These are phyloP conservation scores for Phytophthora pseudosyringae DNA, from an alignment of 352 stramenopile species.

Conservation along the genomic window DNA sequence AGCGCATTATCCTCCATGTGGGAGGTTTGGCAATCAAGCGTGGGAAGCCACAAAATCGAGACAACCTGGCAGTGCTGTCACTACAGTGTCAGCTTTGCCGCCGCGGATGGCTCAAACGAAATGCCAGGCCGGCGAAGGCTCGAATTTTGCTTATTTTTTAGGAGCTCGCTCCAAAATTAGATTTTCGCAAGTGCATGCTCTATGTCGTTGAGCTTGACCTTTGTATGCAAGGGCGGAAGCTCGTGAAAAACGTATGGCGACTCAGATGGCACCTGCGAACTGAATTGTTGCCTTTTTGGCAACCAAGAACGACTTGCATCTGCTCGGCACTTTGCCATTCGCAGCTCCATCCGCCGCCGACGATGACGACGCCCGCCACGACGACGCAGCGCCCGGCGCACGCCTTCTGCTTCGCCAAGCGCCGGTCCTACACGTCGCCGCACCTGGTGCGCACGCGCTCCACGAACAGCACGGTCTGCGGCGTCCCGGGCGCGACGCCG, in stretches of 20 bases:
- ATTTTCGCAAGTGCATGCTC: conserved; percentile 1
- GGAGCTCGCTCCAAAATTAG: conserved; percentile 10
- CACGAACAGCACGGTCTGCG: conserved; percentile 35
- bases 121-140: not conserved
- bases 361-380: conserved; percentile 24
- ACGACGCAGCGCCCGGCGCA: conserved; percentile 39
- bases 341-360: not conserved
- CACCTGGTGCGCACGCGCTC: conserved; percentile 45
- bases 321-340: conserved; percentile 1
- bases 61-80: conserved; percentile 1
- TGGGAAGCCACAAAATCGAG: conserved; percentile 17
- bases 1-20: conserved; percentile 19
- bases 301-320: not conserved
- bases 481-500: not conserved
- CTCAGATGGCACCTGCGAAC: conserved; percentile 1
- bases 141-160: conserved; percentile 1
- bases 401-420: conserved; percentile 50
- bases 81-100: not conserved
- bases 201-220: conserved; percentile 7
- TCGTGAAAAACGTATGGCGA: conserved; percentile 5
- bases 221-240: conserved; percentile 15
- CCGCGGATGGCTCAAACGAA: conserved; percentile 14
- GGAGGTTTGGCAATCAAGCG: conserved; percentile 8
- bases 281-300: conserved; percentile 10
- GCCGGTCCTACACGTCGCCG: conserved; percentile 71